phyloP scores from a whole-genome alignment of 805 yeast species.

The Candida pini region DNA sequence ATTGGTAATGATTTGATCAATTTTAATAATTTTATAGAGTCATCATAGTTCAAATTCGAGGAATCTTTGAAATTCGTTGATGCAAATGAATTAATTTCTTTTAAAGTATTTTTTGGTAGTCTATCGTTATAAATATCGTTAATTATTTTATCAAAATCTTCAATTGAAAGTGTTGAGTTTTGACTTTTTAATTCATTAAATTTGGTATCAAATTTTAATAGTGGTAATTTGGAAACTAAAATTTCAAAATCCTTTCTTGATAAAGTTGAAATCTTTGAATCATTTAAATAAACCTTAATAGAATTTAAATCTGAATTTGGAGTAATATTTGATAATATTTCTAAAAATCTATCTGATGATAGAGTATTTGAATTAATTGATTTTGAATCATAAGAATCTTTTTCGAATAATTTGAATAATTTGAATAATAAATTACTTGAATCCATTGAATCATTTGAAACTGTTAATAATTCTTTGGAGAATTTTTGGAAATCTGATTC shows the following conservation, averaged over 20 bases:
- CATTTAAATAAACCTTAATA: conserved; percentile 10
- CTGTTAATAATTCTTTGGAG: conserved; percentile 42
- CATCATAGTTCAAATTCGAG: conserved; percentile 41
- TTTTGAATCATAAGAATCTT: conserved; percentile 15
- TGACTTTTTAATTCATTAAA: conserved; percentile 11
- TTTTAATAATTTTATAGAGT: conserved; percentile 42
- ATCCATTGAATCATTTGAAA: conserved; percentile 44
- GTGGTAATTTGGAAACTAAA: conserved; percentile 22
- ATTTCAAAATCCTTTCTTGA: conserved; percentile 15
- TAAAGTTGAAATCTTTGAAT: conserved; percentile 10
- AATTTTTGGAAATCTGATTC: conserved; percentile 68
- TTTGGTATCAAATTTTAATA: conserved; percentile 21
- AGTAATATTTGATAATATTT: conserved; percentile 18
- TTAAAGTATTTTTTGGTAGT: conserved; percentile 44
- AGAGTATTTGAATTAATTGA: conserved; percentile 8
- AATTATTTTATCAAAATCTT: conserved; percentile 17
- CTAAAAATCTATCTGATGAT: conserved; percentile 14
- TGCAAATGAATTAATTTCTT: conserved; percentile 47
- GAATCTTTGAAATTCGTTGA: conserved; percentile 31
- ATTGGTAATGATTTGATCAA: conserved; percentile 34
- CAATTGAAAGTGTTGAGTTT: conserved; percentile 12
- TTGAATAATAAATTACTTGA: conserved; percentile 45
- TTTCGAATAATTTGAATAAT: conserved; percentile 45
- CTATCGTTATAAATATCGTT: conserved; percentile 24
- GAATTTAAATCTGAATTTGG: conserved; percentile 14